Conservation (phyloP, 2,329 filamentous ascomycete genomes). For the Colletotrichum eremochloae region DNA sequence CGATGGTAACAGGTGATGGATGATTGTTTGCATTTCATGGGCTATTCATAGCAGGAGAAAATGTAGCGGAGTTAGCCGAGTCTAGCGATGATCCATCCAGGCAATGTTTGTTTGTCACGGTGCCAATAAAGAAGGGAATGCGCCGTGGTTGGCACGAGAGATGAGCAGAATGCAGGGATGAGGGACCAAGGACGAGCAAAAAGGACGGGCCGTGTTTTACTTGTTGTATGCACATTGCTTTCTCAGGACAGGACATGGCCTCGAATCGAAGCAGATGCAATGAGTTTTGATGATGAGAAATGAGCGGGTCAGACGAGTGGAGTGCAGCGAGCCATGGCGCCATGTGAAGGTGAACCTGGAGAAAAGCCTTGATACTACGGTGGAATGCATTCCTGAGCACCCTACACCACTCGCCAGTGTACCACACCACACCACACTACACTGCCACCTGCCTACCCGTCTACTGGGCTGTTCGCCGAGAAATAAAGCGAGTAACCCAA, state of each 20-base stretch:
- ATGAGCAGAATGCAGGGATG: conserved; percentile 1
- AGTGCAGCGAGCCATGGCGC: too few species aligned
- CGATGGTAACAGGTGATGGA: background rate
- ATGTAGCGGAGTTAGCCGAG: background rate
- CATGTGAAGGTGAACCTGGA: too few species aligned
- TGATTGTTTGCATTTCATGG: background rate
- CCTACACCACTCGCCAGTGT: too few species aligned
- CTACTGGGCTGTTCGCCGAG: background rate
- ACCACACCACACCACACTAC: too few species aligned
- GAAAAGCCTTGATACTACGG: too few species aligned
- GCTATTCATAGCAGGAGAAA: background rate
- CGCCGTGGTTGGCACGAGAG: background rate
- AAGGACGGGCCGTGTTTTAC: background rate
- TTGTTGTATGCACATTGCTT: background rate
- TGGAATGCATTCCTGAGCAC: too few species aligned
- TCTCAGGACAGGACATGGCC: background rate
- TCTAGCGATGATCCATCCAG: background rate
- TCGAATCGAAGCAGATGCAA: background rate
- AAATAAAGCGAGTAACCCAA: background rate
- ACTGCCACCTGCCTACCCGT: too few species aligned
- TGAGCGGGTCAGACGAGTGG: too few species aligned
- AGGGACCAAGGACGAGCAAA: conserved; percentile 8
- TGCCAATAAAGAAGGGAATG: background rate
- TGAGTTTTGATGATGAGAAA: background rate
- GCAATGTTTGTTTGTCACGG: background rate